Conservation (phyloP, 805 yeast species). For the Ogataea kodamae region DNA sequence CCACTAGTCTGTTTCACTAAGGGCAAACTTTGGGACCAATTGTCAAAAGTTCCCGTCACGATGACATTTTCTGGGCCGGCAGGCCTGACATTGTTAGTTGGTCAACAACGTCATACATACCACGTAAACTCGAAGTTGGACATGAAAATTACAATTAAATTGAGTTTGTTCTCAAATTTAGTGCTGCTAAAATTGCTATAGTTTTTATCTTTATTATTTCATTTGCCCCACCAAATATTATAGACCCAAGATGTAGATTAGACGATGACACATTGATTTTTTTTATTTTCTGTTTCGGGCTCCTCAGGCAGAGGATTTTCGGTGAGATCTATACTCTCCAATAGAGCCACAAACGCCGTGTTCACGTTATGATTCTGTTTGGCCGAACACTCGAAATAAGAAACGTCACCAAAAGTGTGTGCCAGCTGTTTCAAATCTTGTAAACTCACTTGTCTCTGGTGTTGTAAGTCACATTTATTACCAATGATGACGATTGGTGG, state of each 20-base stretch:
- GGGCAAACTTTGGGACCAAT: conserved; percentile 50
- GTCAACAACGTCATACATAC: conserved; percentile 17
- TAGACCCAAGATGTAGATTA: conserved; percentile 1
- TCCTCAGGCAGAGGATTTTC: conserved; percentile 12
- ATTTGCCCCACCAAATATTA: conserved; percentile 9
- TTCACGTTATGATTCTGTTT: conserved; percentile 43
- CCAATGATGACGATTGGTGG: conserved; percentile 49
- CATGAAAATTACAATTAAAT: conserved; percentile 25
- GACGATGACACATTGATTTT: conserved; percentile 15
- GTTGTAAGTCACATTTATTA: conserved; percentile 51
- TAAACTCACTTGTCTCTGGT: conserved; percentile 53
- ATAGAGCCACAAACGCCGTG: conserved; percentile 56
- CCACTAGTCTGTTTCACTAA: conserved; percentile 43
- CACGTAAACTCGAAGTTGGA: conserved; percentile 26
- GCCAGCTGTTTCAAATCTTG: conserved; percentile 50
- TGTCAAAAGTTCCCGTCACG: conserved; percentile 59
- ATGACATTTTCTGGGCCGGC: conserved; percentile 40
- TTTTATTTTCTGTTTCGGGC: conserved; percentile 3
- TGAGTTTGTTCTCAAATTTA: conserved; percentile 2
- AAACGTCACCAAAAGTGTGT: conserved; percentile 38
- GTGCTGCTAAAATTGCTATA: conserved; percentile 11
- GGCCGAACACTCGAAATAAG: conserved; percentile 48
- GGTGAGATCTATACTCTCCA: conserved; percentile 52
- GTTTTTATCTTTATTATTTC: conserved; percentile 21
- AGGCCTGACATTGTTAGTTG: conserved; percentile 33